Evolutionary conservation across 192 early-diverging fungal genomes (phyloP).

Genomic region (Mortierella claussenii): DNA sequence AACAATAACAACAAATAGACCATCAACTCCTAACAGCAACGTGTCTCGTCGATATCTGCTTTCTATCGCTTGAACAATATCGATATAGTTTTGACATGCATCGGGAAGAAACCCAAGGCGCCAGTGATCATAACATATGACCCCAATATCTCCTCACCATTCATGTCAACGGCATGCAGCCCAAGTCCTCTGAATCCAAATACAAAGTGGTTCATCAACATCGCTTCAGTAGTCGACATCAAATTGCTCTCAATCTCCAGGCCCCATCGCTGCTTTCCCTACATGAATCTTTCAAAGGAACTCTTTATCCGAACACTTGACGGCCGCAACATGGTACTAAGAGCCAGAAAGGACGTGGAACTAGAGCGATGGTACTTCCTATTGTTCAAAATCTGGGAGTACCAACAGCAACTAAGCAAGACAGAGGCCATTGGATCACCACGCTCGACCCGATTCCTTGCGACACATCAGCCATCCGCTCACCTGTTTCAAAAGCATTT

Average conservation of each 20-base stretch:
- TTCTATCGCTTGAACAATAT: neutral
- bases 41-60: neutral
- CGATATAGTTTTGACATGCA: conserved; percentile 19
- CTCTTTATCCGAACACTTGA: conserved; percentile 27
- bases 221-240: conserved; percentile 15
- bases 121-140: conserved; percentile 36
- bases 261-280: conserved; percentile 15
- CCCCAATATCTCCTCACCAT: conserved; percentile 38
- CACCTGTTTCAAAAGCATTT: conserved; percentile 39
- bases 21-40: neutral
- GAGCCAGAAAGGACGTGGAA: conserved; percentile 35
- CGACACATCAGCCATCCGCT: conserved; percentile 39
- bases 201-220: conserved; percentile 41
- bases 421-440: neutral
- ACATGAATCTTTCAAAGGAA: neutral
- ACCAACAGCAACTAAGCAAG: conserved; percentile 1
- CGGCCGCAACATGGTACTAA: conserved; percentile 15
- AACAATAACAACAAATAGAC: neutral
- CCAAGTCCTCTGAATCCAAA: conserved; percentile 33
- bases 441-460: conserved; percentile 5
- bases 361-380: conserved; percentile 46
- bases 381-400: conserved; percentile 28
- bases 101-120: conserved; percentile 23
- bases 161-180: conserved; percentile 14
- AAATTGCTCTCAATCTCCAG: conserved; percentile 8